Conservation (phyloP, 1,284 basidiomycete genomes). For the Puccinia brachypodii region DNA sequence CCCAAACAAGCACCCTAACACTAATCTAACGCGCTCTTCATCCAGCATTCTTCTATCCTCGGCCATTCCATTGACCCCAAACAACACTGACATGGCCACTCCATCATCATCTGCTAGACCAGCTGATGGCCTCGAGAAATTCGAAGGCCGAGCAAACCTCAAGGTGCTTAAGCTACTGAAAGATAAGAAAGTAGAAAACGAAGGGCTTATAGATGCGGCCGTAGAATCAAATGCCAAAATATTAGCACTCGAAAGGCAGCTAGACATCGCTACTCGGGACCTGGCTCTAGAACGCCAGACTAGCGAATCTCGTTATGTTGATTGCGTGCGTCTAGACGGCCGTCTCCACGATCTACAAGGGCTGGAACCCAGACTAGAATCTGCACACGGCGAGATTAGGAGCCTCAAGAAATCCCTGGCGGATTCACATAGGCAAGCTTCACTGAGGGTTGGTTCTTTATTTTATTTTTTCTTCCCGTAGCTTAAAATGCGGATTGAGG, state of each 20-base stretch:
- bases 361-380: neutral
- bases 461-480: no score
- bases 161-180: neutral
- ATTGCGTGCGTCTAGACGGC: neutral
- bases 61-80: neutral
- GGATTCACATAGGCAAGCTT: neutral
- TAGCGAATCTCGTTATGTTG: neutral
- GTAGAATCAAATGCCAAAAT: neutral
- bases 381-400: neutral
- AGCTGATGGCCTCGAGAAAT: neutral
- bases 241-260: slow-evolving; percentile 14
- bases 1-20: neutral
- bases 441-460: neutral
- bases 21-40: neutral
- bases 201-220: neutral
- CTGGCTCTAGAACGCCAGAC: neutral
- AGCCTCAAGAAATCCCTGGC: neutral
- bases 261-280: neutral
- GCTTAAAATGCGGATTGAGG: neutral
- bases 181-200: neutral
- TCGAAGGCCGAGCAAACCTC: neutral
- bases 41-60: neutral
- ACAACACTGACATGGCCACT: neutral
- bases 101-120: no score
- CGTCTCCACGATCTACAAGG: neutral